Evolutionary conservation across 108 stramenopile species (phyloP), one percentile per base, ranked within the genome.

Genomic region (Cylindrotheca fusiformis): DNA sequence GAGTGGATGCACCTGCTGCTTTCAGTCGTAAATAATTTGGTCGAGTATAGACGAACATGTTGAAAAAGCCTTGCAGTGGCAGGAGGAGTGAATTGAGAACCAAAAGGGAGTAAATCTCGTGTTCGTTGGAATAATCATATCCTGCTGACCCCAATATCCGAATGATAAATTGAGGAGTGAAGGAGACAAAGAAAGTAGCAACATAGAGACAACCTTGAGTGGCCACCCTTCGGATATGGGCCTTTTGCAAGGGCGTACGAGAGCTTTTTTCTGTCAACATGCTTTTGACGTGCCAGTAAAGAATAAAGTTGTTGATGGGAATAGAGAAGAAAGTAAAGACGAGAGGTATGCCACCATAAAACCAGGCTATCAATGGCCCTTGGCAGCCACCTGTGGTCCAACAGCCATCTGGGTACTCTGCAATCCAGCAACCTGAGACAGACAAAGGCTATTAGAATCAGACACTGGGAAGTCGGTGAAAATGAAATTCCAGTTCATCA

Each of bases 41-140:
- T 25, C 77, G 32, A 32, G 55, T 54, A 62, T 77, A 79, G 20
- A 83, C 60, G 32, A 77, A 59, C 26, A 60, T 44, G 48, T 83
- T 83, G 65, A 83, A 75, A 52, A 83, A 77, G 6, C 83, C 83
- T 57, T 84, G 83, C 53, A 78, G 32, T 20, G 83, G 83, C 31
- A 83, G 62, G 48, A 87, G 77, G 10, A 70, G 56, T 10, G 71
- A 66, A 48, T 69, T 55, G 10, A 83, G 41, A 2, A 83, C 68
- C 27, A 71, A 56, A 20, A 87, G 53, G 22, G 45, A 18, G 48
- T 57, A 70, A 1, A 60, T 41, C 14, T 47, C 48, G 1, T 49
- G 36, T 53, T 73, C 58, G 28, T 59, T 28, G 2, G 28, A 45
- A 1, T 32, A 17, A n/a, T 47, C n/a, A 60, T 44, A 27, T 59